phyloP scores from a whole-genome alignment of 352 stramenopile species.

The Phytophthora capsici region DNA sequence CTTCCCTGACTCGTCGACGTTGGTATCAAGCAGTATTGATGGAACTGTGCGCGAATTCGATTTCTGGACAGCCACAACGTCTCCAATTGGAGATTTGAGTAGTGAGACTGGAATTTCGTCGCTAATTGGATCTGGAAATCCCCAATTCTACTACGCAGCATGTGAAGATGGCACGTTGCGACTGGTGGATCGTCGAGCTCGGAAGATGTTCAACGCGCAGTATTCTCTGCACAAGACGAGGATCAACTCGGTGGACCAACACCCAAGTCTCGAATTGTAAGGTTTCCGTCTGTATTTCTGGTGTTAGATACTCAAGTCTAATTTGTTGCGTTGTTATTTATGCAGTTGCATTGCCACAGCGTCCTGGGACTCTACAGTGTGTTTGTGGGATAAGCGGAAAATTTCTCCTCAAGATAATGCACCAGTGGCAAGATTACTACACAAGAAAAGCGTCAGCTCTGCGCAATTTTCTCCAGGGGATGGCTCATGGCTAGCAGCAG shows the following conservation, averaged over 20 bases:
- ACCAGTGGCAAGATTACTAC: constrained; percentile 54
- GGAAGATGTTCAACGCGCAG: constrained; percentile 9
- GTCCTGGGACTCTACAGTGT: constrained; percentile 66
- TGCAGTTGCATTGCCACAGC: constrained; percentile 69
- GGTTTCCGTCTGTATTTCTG: constrained; percentile 11
- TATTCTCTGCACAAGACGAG: constrained; percentile 67
- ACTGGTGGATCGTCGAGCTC: constrained; percentile 49
- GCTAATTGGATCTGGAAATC: constrained; percentile 29
- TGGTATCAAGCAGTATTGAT: constrained; percentile 74
- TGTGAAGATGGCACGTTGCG: constrained; percentile 60
- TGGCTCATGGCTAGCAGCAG: constrained; percentile 64
- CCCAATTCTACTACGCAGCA: constrained; percentile 47
- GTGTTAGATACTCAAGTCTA: neutral
- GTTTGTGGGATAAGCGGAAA: constrained; percentile 73
- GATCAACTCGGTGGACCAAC: constrained; percentile 76
- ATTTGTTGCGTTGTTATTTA: constrained; percentile 1
- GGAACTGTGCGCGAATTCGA: constrained; percentile 67
- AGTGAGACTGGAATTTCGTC: constrained; percentile 56
- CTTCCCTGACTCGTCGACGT: constrained; percentile 53
- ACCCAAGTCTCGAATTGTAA: constrained; percentile 61
- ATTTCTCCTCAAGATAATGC: constrained; percentile 40
- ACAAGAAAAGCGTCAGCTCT: constrained; percentile 66
- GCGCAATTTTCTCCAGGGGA: constrained; percentile 73
- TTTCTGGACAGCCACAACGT: constrained; percentile 43
- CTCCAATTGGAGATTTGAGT: constrained; percentile 45